Base-by-base conservation (phyloP, 441 rosid species). In the Adansonia rubrostipa region DNA sequence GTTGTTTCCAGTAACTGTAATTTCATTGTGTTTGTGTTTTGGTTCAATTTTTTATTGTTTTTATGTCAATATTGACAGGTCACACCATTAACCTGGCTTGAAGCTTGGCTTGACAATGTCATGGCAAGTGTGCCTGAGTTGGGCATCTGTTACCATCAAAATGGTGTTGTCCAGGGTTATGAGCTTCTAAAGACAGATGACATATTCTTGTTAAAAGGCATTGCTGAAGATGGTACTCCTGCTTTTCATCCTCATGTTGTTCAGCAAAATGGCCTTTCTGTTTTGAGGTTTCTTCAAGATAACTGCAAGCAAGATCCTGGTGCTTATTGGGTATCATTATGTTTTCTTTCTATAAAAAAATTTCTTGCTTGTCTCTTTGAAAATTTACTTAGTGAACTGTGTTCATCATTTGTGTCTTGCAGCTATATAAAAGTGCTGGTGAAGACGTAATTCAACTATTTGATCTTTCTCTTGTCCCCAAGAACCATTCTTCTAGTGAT, bases 101-200 rank as follows among this genome's bases (percentile, higher is more conserved):
- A 95, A 77, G 96, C 98, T 75, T 93, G 99, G 99, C 97, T 95
- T 77, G 99, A 95, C 81, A 95, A 95, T 84, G 88, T 95, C 74
- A 95, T 93, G 99, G 97, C 99, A 5, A 93, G 97, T 89, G 99
- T 88, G 79, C 99, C 99, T 36, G 99, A 95, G 87, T 81, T 95
- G 80, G 99, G 98, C 75, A 93, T 95, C 76, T 95, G 99, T 83
- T 95, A 93, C 80, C 99, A 95, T 85, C 84, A 87, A 81, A 87
- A 93, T 62, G 99, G 98, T 81, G 95, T 95, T 82, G 97, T 95
- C 71, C 97, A 91, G 84, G 95, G 94, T 75, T 95, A 93, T 78
- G 99, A 95, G 82, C 98, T 95, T 76, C 83, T 95, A 64, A 95
- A 95, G 89, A 95, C 99, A 60, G 96, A 95, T 79, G 98, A 95